phyloP scores from a whole-genome alignment of 1,139 yeast genomes.

The Geotrichum histeridarum region DNA sequence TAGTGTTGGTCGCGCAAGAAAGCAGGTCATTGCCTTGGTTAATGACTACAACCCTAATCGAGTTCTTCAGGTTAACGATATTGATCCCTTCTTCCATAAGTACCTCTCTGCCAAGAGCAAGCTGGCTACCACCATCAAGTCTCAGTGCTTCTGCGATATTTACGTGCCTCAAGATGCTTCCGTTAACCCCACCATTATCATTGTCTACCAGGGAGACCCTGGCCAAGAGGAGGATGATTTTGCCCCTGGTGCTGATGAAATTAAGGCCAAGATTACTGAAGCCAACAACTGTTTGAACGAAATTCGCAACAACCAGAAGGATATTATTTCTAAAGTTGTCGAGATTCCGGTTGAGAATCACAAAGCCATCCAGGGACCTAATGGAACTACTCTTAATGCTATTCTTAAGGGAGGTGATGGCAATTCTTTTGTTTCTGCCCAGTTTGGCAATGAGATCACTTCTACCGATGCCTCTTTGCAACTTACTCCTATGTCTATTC shows the following conservation, averaged over 20 bases:
- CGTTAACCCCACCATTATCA: constrained; percentile 40
- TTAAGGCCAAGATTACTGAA: constrained; percentile 36
- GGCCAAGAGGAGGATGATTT: constrained; percentile 41
- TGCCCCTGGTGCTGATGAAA: constrained; percentile 43
- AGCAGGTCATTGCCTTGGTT: constrained; percentile 64
- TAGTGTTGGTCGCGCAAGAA: constrained; percentile 52
- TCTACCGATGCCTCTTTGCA: constrained; percentile 38
- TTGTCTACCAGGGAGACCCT: constrained; percentile 38
- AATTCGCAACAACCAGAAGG: constrained; percentile 56
- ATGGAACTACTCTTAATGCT: constrained; percentile 43
- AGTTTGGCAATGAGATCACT: constrained; percentile 25
- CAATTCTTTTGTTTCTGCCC: constrained; percentile 28
- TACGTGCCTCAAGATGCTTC: constrained; percentile 48
- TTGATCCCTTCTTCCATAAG: constrained; percentile 61
- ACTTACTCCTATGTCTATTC: constrained; percentile 48
- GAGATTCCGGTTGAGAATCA: constrained; percentile 54
- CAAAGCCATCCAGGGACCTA: constrained; percentile 53
- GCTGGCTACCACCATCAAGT: constrained; percentile 45
- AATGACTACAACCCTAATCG: constrained; percentile 68
- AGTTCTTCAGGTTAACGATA: constrained; percentile 54
- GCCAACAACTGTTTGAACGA: constrained; percentile 50
- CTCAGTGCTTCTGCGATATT: constrained; percentile 48
- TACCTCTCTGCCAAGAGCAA: constrained; percentile 41
- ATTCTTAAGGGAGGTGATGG: constrained; percentile 39
- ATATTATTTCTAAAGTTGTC: constrained; percentile 50